Evolutionary conservation across 2,329 filamentous ascomycete species (phyloP), one percentile per base, ranked within the genome.

Genomic region (Cordyceps militaris): DNA sequence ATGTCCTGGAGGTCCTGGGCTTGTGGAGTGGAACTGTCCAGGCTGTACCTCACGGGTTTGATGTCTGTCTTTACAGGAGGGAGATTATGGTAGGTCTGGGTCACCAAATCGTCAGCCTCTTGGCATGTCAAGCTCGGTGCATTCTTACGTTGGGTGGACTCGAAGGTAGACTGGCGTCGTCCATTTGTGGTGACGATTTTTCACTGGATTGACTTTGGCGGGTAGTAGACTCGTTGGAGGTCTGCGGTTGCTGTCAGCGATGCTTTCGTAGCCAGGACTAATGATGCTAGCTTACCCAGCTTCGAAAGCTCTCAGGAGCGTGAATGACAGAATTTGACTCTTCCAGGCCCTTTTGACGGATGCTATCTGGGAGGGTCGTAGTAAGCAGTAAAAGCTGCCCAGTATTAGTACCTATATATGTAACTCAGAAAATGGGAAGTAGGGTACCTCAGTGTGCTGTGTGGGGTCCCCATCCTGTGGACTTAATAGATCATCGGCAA

Each of bases 241-340:
- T 70, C 79, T 82, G 54, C 57, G 30, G 7, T n/a, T 36, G 68
- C 58, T 71, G 69, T 61, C 40, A 51, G 32, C 14, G 2, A 3
- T 24, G 56, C 58, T 24, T 28, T 36, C 21, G 13, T 4, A 23
- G 46, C 24, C 30, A 19, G 19, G 23, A 23, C 38, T n/a, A 49
- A 4, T 26, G 38, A 11, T 32, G 43, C 40, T 42, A 69, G 48
- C 82, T 68, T 70, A 94, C 89, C 82, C 94, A 96, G 64, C 83
- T 83, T 57, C 84, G 81, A 71, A 94, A 97, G 61, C 87, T 89
- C 62, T 90, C 80, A 0, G 92, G 91, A 16, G 89, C 90, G 76
- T 96, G 92, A 64, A 97, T 96, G 56, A 96, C 92, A 1, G 92
- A 97, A 55, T 90, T 81, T 24, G 91, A 87, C 63, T 92, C 90